These are phyloP conservation scores for Fraxinus americana DNA, from an alignment of 257 asterid species.

Conservation along the genomic window DNA sequence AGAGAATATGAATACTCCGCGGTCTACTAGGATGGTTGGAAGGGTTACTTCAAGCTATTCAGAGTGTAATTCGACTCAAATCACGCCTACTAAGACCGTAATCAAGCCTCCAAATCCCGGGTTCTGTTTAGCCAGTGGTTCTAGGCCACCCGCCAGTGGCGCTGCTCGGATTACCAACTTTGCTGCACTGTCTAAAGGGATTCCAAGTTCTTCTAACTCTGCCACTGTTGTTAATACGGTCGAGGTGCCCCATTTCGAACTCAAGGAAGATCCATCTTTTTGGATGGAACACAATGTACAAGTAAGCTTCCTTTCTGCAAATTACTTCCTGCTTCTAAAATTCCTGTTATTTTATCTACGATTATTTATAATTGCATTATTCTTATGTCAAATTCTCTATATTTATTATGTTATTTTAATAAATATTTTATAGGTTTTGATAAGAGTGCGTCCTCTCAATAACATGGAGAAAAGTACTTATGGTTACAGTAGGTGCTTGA, in stretches of 20 bases:
- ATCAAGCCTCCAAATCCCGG: constrained; percentile 76
- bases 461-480: constrained; percentile 66
- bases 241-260: constrained; percentile 86
- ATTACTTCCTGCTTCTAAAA: neutral
- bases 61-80: constrained; percentile 77
- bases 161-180: constrained; percentile 60
- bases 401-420: constrained; percentile 14
- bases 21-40: constrained; percentile 56
- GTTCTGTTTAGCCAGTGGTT: constrained; percentile 55
- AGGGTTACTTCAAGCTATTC: constrained; percentile 61
- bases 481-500: constrained; percentile 79
- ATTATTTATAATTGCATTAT: neutral
- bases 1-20: constrained; percentile 56
- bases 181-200: constrained; percentile 68
- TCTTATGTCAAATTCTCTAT: constrained; percentile 13
- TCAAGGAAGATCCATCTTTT: constrained; percentile 85
- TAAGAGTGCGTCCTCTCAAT: constrained; percentile 85
- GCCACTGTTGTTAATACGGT: constrained; percentile 58
- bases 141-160: constrained; percentile 55
- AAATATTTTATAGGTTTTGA: constrained; percentile 60
- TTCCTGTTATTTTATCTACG: neutral
- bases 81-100: constrained; percentile 85
- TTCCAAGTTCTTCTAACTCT: constrained; percentile 49
- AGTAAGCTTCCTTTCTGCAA: constrained; percentile 42
- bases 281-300: constrained; percentile 99